Base-by-base conservation (phyloP, 805 yeast species). In the Maudiozyma pseudohumilis region DNA sequence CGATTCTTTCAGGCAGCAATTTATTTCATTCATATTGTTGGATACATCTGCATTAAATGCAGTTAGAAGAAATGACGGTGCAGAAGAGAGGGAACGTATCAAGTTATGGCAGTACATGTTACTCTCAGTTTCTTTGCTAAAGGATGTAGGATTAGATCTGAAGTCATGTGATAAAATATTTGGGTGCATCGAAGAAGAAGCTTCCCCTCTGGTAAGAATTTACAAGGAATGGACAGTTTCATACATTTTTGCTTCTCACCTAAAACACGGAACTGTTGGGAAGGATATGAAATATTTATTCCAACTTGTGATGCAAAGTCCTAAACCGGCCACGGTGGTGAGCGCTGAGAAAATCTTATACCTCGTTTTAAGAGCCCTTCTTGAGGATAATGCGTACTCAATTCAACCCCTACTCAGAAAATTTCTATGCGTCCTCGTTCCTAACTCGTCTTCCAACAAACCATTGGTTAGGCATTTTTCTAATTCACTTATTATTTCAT, bases 381-480 rank as follows among this genome's bases (percentile, higher is more conserved):
- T 47, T 55, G 0, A 38, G 43, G 0, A 53, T 46, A 1, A 39
- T 47, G 1, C 60, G 62, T 7, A 46, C 55, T 1, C 46, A 50
- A 3, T 38, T 32, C 6, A 23, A 50, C 6, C 39, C 43, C 15
- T 63, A 33, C 60, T 73, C 34, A 53, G 68, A 10, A 56, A 63
- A 1, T 72, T 72, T 43, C 59, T 78, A 3, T 59, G 71, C 16
- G 60, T 67, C 2, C 50, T 86, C 20, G 56, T 87, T 4, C 80
- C 95, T 0, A 74, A 77, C 32, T 76, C 94, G 6, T 75, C 95
- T 0, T 80, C 94, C 4, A 86, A 84, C 56, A 79, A 84, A 48
- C 94, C 95, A 0, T 62, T 78, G 6, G 72, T 80, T 1, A 74
- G 97, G 47, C 97, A 88, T 59, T 82, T 82, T 44, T 78, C 95